These are phyloP conservation scores for Cystobasidium ongulense DNA, from an alignment of 768 basidiomycete genomes.

Conservation along the genomic window DNA sequence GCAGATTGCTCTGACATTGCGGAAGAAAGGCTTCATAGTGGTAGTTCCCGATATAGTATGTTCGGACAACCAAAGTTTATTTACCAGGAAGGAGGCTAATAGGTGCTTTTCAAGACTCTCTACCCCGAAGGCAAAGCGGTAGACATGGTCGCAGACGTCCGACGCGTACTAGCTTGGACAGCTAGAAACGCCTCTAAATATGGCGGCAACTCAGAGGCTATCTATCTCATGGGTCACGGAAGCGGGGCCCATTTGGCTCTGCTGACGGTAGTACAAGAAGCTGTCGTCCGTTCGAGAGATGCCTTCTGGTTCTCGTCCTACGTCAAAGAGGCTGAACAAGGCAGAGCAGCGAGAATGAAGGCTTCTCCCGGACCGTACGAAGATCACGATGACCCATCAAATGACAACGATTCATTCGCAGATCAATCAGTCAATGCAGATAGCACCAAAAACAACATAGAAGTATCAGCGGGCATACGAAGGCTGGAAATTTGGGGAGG, in stretches of 20 bases:
- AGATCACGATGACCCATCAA: not conserved
- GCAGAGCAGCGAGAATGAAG: no score
- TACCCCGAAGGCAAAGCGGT: slow-evolving; percentile 16
- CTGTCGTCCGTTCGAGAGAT: slow-evolving; percentile 38
- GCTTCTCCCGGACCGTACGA: not conserved
- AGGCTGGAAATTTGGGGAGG: slow-evolving; percentile 35
- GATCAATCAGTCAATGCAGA: not conserved
- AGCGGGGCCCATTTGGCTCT: slow-evolving; percentile 36
- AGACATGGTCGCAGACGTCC: slow-evolving; percentile 36
- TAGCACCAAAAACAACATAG: not conserved
- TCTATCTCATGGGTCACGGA: slow-evolving; percentile 39
- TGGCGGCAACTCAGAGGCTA: slow-evolving; percentile 34
- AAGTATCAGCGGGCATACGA: slow-evolving; percentile 35
- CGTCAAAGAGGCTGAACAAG: not conserved
- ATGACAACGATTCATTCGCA: no score
- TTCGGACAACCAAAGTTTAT: not conserved
- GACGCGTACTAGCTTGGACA: slow-evolving; percentile 36
- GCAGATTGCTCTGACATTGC: slow-evolving; percentile 26
- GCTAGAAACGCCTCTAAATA: slow-evolving; percentile 27
- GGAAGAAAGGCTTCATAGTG: slow-evolving; percentile 27
- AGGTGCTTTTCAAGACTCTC: not conserved
- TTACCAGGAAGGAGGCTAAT: slow-evolving; percentile 1
- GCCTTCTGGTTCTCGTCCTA: slow-evolving; percentile 7
- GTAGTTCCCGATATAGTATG: slow-evolving; percentile 38
- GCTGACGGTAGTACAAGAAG: slow-evolving; percentile 39